phyloP scores from a whole-genome alignment of 2,329 filamentous ascomycete species.

The Xylaria sp. region DNA sequence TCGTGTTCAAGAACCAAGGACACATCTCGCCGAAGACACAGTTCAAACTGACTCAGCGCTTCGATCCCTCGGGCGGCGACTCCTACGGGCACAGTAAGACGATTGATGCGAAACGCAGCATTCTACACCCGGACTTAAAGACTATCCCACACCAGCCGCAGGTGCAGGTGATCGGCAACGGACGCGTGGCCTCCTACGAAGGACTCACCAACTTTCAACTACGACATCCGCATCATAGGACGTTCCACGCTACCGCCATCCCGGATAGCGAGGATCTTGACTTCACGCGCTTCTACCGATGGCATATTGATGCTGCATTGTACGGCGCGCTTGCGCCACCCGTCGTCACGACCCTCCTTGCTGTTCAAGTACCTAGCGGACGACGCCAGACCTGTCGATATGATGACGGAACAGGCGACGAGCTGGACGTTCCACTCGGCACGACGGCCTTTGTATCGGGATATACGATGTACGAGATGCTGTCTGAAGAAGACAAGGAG shows the following conservation, averaged over 20 bases:
- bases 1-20: conserved; percentile 75
- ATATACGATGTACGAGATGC: conserved; percentile 74
- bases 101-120: conserved; percentile 69
- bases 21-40: conserved; percentile 74
- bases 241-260: conserved; percentile 75
- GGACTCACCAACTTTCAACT: conserved; percentile 74
- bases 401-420: conserved; percentile 75
- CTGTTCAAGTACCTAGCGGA: conserved; percentile 76
- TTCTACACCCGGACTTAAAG: conserved; percentile 82
- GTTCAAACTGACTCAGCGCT: conserved; percentile 77
- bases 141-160: conserved; percentile 83
- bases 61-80: conserved; percentile 69
- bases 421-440: conserved; percentile 74
- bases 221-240: conserved; percentile 79
- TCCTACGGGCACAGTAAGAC: conserved; percentile 82
- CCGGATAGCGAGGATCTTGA: conserved; percentile 62
- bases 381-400: conserved; percentile 75
- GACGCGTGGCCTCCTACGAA: conserved; percentile 74
- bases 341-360: conserved; percentile 76
- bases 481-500: conserved; percentile 72
- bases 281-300: conserved; percentile 73
- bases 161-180: conserved; percentile 83
- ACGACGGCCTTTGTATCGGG: conserved; percentile 81
- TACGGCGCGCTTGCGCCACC: conserved; percentile 77
- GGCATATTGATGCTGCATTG: conserved; percentile 83